These are phyloP conservation scores for Septoria linicola DNA, from an alignment of 2,329 filamentous ascomycete species.

Conservation along the genomic window DNA sequence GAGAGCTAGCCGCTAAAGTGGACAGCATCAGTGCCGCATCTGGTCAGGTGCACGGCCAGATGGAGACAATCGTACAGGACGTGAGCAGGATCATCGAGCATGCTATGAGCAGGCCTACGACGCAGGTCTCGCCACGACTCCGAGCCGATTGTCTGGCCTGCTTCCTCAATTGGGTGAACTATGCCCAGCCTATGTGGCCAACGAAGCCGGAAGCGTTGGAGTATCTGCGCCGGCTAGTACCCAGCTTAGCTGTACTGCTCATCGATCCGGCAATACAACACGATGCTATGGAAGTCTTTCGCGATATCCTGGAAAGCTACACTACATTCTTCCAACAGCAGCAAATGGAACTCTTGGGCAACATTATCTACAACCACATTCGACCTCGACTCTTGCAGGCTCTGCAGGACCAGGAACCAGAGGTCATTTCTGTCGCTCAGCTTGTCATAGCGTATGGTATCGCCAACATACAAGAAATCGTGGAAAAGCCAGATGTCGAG, in stretches of 20 bases:
- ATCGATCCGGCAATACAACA: constrained; percentile 58
- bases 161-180: constrained; percentile 65
- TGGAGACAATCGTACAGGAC: constrained; percentile 54
- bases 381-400: constrained; percentile 51
- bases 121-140: constrained; percentile 12
- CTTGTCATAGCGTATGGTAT: constrained; percentile 69
- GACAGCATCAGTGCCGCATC: constrained; percentile 44
- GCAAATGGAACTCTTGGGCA: constrained; percentile 58
- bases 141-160: constrained; percentile 36
- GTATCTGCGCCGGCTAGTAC: constrained; percentile 60
- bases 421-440: constrained; percentile 58
- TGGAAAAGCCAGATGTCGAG: constrained; percentile 53
- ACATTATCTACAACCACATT: constrained; percentile 57
- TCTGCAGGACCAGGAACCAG: constrained; percentile 60
- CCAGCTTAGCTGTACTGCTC: constrained; percentile 61
- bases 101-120: constrained; percentile 16
- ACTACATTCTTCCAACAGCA: constrained; percentile 60
- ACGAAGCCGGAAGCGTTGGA: constrained; percentile 58
- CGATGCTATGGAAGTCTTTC: constrained; percentile 62
- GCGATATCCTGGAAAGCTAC: constrained; percentile 64
- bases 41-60: constrained; percentile 39
- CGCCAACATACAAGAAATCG: constrained; percentile 61
- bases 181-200: constrained; percentile 64
- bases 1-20: constrained; percentile 63
- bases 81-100: constrained; percentile 48